These are phyloP conservation scores for Neurospora sp. DNA, from an alignment of 495 filamentous ascomycete species.

Conservation along the genomic window DNA sequence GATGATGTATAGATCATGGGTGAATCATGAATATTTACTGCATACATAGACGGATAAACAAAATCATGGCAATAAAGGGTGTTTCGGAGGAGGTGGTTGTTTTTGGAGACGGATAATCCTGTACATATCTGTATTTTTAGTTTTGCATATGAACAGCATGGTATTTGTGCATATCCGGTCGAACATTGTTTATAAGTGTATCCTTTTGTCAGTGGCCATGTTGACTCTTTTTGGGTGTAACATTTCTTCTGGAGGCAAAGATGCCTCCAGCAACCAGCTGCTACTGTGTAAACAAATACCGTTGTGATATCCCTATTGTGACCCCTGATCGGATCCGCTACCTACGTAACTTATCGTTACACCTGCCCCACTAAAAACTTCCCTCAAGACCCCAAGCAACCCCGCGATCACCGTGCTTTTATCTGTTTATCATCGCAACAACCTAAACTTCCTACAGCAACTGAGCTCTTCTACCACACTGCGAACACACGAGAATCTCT, in stretches of 20 bases:
- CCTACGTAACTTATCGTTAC: not conserved
- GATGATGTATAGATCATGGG: not conserved
- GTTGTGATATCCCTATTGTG: not conserved
- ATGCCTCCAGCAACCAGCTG: not conserved
- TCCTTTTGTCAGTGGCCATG: not conserved
- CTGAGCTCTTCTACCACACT: not conserved
- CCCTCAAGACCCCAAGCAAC: slow-evolving; percentile 2
- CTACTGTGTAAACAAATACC: not conserved
- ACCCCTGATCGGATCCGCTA: not conserved
- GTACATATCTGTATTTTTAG: not conserved
- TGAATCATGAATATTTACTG: not conserved
- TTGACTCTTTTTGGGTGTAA: not conserved
- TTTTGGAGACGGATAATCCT: not conserved
- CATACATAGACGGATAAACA: not conserved
- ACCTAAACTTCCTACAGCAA: not conserved
- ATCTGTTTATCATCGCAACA: not conserved
- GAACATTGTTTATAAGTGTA: not conserved
- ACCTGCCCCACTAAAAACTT: slow-evolving; percentile 7
- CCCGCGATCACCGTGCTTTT: slow-evolving; percentile 12
- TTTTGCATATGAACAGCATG: not conserved
- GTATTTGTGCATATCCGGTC: not conserved
- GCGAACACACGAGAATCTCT: not conserved
- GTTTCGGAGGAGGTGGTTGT: not conserved
- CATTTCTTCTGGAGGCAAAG: not conserved
- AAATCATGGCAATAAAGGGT: not conserved